These are phyloP conservation scores for Curvularia verruculosa DNA, from an alignment of 2,329 filamentous ascomycete species.

Conservation along the genomic window DNA sequence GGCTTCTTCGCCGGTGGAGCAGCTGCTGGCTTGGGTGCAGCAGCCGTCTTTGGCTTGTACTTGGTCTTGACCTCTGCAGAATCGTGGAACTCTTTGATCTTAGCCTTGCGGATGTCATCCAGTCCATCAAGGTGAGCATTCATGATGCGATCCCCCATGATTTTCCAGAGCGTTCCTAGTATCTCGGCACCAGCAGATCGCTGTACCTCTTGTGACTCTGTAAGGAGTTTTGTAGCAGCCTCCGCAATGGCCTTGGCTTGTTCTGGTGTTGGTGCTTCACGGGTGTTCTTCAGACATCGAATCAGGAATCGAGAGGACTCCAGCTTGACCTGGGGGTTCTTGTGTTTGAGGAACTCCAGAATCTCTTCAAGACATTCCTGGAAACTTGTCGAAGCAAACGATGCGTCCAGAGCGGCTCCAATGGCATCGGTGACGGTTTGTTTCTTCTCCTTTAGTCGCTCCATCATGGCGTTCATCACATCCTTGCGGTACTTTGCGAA, in stretches of 20 bases:
- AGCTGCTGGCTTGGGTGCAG: conserved; percentile 63
- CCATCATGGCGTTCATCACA: conserved; percentile 89
- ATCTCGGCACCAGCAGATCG: conserved; percentile 90
- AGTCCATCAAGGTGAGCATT: conserved; percentile 86
- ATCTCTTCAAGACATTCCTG: conserved; percentile 92
- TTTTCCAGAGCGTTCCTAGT: conserved; percentile 96
- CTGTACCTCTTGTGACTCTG: conserved; percentile 84
- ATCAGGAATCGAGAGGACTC: conserved; percentile 94
- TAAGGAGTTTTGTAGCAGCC: conserved; percentile 82
- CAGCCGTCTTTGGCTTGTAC: conserved; percentile 83
- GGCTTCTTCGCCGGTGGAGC: conserved; percentile 51
- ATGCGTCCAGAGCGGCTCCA: conserved; percentile 78
- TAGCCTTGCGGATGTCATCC: conserved; percentile 93
- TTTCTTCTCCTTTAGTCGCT: conserved; percentile 98
- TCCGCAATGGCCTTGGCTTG: conserved; percentile 90
- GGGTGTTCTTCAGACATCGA: conserved; percentile 80
- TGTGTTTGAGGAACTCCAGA: conserved; percentile 81
- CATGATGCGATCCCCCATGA: conserved; percentile 96
- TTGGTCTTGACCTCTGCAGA: conserved; percentile 84
- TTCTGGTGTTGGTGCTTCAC: conserved; percentile 80
- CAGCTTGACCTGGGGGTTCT: conserved; percentile 97
- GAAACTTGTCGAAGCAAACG: conserved; percentile 70
- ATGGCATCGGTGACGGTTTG: conserved; percentile 85
- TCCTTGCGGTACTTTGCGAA: conserved; percentile 81
- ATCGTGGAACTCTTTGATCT: conserved; percentile 92